Evolutionary conservation across 208 protist genomes (phyloP).

Genomic region (Porcisia hertigi): DNA sequence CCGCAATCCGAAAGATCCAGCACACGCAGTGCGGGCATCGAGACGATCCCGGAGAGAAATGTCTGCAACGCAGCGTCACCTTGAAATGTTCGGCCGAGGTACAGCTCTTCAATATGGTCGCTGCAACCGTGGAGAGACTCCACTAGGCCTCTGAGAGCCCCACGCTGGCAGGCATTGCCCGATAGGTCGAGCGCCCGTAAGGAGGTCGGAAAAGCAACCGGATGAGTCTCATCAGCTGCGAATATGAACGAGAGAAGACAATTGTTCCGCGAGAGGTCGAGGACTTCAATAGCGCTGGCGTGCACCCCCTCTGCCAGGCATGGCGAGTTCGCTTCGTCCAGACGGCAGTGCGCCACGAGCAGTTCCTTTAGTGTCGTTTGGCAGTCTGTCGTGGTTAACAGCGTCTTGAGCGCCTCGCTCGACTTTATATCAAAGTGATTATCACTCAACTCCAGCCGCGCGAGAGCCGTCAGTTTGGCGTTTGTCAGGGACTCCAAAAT

Average conservation of each 20-base stretch:
- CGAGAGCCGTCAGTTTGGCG: constrained; percentile 6
- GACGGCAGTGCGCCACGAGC: constrained; percentile 20
- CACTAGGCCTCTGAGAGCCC: constrained; percentile 33
- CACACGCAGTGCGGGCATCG: constrained; percentile 35
- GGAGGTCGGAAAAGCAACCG: constrained; percentile 36
- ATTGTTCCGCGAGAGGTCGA: constrained; percentile 51
- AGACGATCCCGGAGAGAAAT: constrained; percentile 24
- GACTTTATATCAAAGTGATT: constrained; percentile 19
- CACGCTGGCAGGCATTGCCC: constrained; percentile 40
- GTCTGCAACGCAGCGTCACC: constrained; percentile 35
- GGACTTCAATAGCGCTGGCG: constrained; percentile 19
- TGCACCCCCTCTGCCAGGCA: constrained; percentile 22
- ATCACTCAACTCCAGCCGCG: constrained; percentile 21
- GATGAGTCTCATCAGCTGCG: constrained; percentile 2
- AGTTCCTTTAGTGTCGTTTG: constrained; percentile 20
- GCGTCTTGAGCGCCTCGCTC: constrained; percentile 7
- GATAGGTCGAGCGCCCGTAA: constrained; percentile 46
- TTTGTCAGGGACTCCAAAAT: constrained; percentile 9
- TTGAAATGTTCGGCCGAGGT: constrained; percentile 40
- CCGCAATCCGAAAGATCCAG: constrained; percentile 54
- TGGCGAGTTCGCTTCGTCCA: constrained; percentile 15
- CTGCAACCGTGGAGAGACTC: constrained; percentile 30
- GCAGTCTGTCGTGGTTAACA: constrained; percentile 14
- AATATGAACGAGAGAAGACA: constrained; percentile 40
- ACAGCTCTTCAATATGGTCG: constrained; percentile 45